phyloP scores from a whole-genome alignment of 768 basidiomycete species.

The Pleurotus tuoliensis region DNA sequence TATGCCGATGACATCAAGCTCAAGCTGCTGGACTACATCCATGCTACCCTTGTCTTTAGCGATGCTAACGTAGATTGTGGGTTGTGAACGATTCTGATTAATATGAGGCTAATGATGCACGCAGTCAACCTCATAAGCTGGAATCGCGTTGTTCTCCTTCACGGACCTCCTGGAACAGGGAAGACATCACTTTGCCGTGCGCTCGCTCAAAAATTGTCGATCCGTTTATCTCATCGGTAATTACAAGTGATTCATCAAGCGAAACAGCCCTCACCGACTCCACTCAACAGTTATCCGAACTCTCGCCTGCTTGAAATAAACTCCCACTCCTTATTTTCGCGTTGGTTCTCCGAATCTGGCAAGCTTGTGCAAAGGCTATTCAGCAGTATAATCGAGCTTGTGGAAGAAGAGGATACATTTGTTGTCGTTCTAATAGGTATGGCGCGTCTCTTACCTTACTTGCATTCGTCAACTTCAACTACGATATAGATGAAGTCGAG shows the following conservation, averaged over 20 bases:
- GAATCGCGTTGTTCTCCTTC: constrained; percentile 92
- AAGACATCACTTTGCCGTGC: constrained; percentile 95
- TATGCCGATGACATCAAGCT: constrained; percentile 82
- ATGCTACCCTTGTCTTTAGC: constrained; percentile 90
- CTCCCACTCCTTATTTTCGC: constrained; percentile 95
- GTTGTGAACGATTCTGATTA: constrained; percentile 21
- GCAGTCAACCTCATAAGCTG: constrained; percentile 88
- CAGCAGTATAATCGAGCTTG: constrained; percentile 81
- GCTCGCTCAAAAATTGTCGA: constrained; percentile 91
- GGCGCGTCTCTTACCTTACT: constrained; percentile 3
- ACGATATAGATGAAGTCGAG: constrained; percentile 84
- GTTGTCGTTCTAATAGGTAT: constrained; percentile 91
- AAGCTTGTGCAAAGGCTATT: constrained; percentile 96
- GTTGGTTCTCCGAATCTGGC: constrained; percentile 99
- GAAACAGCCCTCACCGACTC: too few species aligned
- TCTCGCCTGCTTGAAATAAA: constrained; percentile 94
- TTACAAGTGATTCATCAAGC: constrained; percentile 11
- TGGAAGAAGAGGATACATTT: constrained; percentile 88
- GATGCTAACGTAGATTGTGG: constrained; percentile 83
- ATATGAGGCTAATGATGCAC: constrained; percentile 5
- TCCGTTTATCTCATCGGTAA: constrained; percentile 82
- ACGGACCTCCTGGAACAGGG: constrained; percentile 97
- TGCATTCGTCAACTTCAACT: too few species aligned
- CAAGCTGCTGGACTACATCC: constrained; percentile 88
- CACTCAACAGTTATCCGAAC: constrained; percentile 64